Evolutionary conservation across 352 stramenopile genomes (phyloP).

Genomic region (Phytophthora hybrid): DNA sequence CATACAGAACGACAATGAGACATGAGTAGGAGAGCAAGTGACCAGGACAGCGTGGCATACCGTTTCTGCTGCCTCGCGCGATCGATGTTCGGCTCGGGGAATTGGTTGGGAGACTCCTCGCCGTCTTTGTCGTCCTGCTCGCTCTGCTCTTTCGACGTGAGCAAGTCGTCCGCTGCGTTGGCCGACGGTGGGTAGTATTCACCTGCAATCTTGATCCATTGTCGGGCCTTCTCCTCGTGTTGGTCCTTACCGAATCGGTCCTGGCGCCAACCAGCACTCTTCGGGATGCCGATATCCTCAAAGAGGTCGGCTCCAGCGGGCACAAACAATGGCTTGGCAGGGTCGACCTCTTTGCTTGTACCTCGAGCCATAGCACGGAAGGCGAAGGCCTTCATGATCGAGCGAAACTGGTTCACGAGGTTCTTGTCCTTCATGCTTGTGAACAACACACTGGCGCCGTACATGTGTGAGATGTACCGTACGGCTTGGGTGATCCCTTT

Average conservation of each 20-base stretch:
- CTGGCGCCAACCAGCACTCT: constrained; percentile 54
- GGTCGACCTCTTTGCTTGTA: constrained; percentile 70
- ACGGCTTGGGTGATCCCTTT: constrained; percentile 88
- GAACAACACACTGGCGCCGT: constrained; percentile 89
- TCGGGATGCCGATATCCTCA: constrained; percentile 79
- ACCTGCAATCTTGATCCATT: constrained; percentile 72
- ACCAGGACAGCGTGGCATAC: constrained; percentile 22
- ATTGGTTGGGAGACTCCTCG: constrained; percentile 47
- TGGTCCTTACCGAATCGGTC: constrained; percentile 62
- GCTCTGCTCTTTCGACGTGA: constrained; percentile 30
- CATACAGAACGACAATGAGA: constrained; percentile 6
- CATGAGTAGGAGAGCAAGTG: background rate
- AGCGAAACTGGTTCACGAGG: constrained; percentile 72
- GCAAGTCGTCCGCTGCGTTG: constrained; percentile 39
- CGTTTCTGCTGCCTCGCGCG: constrained; percentile 73
- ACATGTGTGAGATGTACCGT: constrained; percentile 86
- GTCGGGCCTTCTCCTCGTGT: constrained; percentile 66
- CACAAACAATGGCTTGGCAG: constrained; percentile 75
- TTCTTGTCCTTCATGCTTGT: constrained; percentile 90
- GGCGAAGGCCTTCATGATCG: constrained; percentile 68
- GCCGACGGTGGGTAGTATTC: constrained; percentile 71
- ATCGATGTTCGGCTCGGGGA: constrained; percentile 76
- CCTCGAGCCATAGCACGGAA: constrained; percentile 62
- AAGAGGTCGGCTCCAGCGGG: constrained; percentile 76
- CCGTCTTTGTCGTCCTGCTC: constrained; percentile 41